Conservation (phyloP, 2,329 filamentous ascomycete genomes). For the Aspergillus sp. region DNA sequence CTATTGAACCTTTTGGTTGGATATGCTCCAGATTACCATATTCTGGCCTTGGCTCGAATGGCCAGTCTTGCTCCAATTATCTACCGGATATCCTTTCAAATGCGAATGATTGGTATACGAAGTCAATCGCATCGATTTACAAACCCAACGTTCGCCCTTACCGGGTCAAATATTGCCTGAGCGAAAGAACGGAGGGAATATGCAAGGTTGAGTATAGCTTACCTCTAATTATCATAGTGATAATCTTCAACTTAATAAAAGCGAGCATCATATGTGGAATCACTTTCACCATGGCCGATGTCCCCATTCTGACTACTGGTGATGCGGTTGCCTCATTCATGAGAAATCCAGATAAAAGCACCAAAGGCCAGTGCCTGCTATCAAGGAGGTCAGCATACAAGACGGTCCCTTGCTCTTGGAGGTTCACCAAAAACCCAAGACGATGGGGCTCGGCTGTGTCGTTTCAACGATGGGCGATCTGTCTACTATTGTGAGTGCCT, state of each 20-base stretch:
- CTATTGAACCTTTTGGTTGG: background rate
- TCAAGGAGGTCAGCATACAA: background rate
- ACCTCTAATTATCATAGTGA: background rate
- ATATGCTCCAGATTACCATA: background rate
- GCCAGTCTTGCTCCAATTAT: background rate
- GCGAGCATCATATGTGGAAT: background rate
- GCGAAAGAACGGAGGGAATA: background rate
- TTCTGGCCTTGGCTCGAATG: too few relatives aligned
- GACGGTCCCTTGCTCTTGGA: background rate
- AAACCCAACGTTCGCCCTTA: background rate
- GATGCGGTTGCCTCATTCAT: constrained; percentile 7
- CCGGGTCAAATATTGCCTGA: background rate
- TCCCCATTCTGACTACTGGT: constrained; percentile 2
- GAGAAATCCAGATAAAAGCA: background rate
- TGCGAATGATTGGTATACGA: background rate
- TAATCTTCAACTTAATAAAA: background rate
- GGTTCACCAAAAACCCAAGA: background rate
- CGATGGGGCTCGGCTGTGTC: too few relatives aligned
- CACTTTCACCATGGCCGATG: background rate
- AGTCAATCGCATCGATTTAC: too few relatives aligned
- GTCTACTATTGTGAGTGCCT: too few relatives aligned
- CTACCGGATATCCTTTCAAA: background rate
- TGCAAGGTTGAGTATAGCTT: background rate
- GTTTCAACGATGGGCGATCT: too few relatives aligned
- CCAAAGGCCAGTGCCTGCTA: background rate